phyloP scores from a whole-genome alignment of 148 eudicot genomes.

The Rhododendron ovatum region DNA sequence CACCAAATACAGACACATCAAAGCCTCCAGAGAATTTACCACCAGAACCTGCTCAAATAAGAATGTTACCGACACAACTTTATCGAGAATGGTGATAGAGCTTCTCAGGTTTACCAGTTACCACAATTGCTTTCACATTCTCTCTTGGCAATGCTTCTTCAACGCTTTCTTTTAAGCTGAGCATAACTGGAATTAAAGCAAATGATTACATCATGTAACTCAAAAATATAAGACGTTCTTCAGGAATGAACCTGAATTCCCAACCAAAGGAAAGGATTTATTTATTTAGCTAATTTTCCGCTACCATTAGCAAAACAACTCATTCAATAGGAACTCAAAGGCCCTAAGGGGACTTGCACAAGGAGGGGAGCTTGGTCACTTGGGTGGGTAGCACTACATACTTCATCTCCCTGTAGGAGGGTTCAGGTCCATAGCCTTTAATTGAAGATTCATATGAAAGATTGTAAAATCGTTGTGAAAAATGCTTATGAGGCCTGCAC shows the following conservation, averaged over 20 bases:
- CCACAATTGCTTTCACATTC: constrained; percentile 29
- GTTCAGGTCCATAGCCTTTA: background rate
- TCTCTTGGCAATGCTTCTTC: constrained; percentile 22
- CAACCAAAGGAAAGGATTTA: too few relatives aligned
- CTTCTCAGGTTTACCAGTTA: constrained; percentile 20
- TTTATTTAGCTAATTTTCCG: background rate
- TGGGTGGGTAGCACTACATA: background rate
- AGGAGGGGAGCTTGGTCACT: background rate
- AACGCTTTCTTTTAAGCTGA: constrained; percentile 21
- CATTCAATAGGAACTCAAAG: background rate
- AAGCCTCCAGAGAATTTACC: constrained; percentile 31
- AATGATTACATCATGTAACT: background rate
- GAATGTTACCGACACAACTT: constrained; percentile 2
- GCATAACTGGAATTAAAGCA: constrained; percentile 8
- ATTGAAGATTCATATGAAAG: too few relatives aligned
- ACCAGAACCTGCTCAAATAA: constrained; percentile 20
- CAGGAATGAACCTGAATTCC: too few relatives aligned
- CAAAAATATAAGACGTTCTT: background rate
- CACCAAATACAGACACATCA: constrained; percentile 27
- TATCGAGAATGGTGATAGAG: background rate
- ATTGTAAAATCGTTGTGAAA: background rate
- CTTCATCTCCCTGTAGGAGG: background rate
- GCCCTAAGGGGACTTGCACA: background rate
- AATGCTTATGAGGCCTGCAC: background rate
- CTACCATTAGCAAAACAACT: background rate